Evolutionary conservation across 192 early-diverging fungal species (phyloP).

Genomic region (Gryganskiella cystojenkinii): DNA sequence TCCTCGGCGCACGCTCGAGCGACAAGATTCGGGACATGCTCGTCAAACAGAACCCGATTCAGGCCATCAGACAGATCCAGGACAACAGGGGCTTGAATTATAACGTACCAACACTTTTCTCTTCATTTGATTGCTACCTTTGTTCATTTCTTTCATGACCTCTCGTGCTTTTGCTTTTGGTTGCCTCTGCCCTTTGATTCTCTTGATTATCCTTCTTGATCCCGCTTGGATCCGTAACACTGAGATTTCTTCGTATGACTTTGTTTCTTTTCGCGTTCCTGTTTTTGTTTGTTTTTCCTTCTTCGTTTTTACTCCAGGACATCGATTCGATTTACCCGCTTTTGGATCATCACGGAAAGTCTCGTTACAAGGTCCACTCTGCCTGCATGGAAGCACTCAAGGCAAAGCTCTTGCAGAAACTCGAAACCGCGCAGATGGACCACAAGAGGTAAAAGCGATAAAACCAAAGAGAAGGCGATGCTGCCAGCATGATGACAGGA

Average conservation of each 20-base stretch:
- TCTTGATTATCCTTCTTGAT: constrained; percentile 9
- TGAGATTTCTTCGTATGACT: constrained; percentile 52
- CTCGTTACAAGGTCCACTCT: constrained; percentile 58
- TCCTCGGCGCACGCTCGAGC: constrained; percentile 41
- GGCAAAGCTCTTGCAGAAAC: constrained; percentile 51
- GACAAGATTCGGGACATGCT: constrained; percentile 55
- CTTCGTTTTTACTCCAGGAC: constrained; percentile 45
- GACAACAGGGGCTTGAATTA: constrained; percentile 41
- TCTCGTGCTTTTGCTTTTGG: background rate
- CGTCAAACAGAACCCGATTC: constrained; percentile 38
- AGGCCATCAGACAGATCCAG: constrained; percentile 39
- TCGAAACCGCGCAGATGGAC: constrained; percentile 50
- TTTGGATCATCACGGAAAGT: constrained; percentile 59
- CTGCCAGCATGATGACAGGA: background rate
- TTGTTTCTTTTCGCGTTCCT: background rate
- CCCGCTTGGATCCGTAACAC: constrained; percentile 32
- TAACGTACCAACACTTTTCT: constrained; percentile 40
- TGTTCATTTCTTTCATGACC: background rate
- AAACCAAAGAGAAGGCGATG: no score
- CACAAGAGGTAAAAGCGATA: constrained; percentile 35
- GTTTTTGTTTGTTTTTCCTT: background rate
- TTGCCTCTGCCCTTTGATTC: background rate
- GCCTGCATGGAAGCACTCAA: constrained; percentile 61
- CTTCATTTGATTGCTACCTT: background rate
- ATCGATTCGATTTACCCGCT: constrained; percentile 61